Conservation (phyloP, 306 rosid species). For the Cucumis melo region DNA sequence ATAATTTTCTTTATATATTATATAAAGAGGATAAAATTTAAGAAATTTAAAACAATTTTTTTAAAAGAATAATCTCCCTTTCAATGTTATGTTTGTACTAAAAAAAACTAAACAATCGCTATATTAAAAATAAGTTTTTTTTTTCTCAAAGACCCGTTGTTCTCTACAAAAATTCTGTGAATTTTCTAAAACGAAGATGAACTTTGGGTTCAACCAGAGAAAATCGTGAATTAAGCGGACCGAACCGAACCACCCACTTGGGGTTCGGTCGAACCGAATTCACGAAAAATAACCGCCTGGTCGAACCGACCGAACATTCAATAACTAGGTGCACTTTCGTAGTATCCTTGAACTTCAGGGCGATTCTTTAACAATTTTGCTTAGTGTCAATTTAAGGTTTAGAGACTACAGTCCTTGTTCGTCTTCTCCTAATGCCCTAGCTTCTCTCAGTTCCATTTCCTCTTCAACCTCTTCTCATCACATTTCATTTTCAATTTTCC, state of each 20-base stretch:
- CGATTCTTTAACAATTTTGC: neutral
- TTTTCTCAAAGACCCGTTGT: too few relatives aligned
- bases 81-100: too few relatives aligned
- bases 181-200: neutral
- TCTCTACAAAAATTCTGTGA: neutral
- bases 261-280: neutral
- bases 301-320: neutral
- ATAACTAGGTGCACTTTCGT: neutral
- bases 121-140: too few relatives aligned
- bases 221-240: neutral
- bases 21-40: too few relatives aligned
- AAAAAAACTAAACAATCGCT: too few relatives aligned
- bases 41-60: too few relatives aligned
- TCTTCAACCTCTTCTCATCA: neutral
- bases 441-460: neutral
- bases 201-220: neutral
- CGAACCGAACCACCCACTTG: neutral
- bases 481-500: neutral
- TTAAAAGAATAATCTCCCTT: too few relatives aligned
- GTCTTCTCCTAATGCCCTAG: neutral
- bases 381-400: neutral
- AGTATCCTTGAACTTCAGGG: neutral
- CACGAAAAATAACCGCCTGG: neutral
- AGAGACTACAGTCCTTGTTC: neutral
- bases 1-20: too few relatives aligned